These are phyloP conservation scores for Ophiostoma ips DNA, from an alignment of 2,329 filamentous ascomycete species.

Conservation along the genomic window DNA sequence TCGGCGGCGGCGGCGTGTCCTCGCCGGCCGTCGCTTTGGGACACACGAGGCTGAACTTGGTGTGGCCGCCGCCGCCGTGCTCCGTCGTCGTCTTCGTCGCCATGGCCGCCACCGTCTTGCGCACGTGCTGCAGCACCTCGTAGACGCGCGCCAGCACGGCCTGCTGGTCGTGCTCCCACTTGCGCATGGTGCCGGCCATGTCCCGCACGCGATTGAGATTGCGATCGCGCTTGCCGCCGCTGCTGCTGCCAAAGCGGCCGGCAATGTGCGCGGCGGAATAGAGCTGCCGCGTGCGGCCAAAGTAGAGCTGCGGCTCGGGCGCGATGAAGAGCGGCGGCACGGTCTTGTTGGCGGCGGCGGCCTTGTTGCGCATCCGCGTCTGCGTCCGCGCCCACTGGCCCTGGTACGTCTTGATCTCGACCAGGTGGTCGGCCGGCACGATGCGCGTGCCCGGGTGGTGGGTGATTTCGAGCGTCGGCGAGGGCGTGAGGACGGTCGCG, in stretches of 20 bases:
- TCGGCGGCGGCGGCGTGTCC: not conserved
- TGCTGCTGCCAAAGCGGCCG: conserved; percentile 5
- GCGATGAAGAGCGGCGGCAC: conserved; percentile 3
- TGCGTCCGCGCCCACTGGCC: too few relatives aligned
- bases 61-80: not conserved
- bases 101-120: not conserved
- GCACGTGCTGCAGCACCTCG: not conserved
- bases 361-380: too few relatives aligned
- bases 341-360: not conserved
- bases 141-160: not conserved
- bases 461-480: not conserved
- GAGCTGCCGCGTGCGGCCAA: conserved; percentile 10
- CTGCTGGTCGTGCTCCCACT: not conserved
- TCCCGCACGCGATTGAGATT: not conserved
- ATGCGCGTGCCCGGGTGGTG: not conserved
- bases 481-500: not conserved
- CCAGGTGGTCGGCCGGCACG: too few relatives aligned
- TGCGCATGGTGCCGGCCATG: not conserved
- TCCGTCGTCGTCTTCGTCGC: too few relatives aligned
- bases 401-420: not conserved
- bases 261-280: conserved; percentile 9
- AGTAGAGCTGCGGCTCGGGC: conserved; percentile 15
- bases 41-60: not conserved
- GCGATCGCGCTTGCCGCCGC: not conserved
- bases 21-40: not conserved